Conservation (phyloP, 108 stramenopile genomes). For the Seminavis robusta region DNA sequence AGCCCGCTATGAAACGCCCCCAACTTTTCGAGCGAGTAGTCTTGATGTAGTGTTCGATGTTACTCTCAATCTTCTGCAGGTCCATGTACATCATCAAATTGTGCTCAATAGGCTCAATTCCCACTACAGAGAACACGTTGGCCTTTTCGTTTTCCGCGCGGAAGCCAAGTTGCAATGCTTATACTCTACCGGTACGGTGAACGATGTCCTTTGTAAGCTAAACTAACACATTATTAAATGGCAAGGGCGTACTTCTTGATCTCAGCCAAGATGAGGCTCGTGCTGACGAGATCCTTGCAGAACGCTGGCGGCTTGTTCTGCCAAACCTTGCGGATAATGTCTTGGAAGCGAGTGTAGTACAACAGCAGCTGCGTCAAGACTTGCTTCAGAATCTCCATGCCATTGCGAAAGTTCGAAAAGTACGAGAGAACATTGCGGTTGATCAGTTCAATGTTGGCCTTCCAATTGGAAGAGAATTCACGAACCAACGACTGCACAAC, state of each 20-base stretch:
- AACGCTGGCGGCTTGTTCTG: conserved; percentile 83
- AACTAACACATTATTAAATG: conserved; percentile 30
- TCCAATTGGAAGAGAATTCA: conserved; percentile 94
- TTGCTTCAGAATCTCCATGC: conserved; percentile 99
- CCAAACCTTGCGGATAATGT: conserved; percentile 89
- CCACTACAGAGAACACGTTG: too few relatives aligned
- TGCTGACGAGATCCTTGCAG: conserved; percentile 93
- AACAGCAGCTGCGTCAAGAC: conserved; percentile 93
- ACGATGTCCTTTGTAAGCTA: too few relatives aligned
- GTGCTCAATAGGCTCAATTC: too few relatives aligned
- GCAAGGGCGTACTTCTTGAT: conserved; percentile 93
- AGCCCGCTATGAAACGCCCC: too few relatives aligned
- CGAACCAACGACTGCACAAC: conserved; percentile 88
- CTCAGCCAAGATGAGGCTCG: conserved; percentile 89
- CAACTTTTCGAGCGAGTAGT: too few relatives aligned
- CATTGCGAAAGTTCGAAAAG: conserved; percentile 97
- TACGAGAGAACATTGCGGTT: conserved; percentile 93
- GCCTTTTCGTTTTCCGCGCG: too few relatives aligned
- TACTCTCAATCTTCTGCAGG: too few relatives aligned
- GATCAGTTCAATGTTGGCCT: conserved; percentile 86
- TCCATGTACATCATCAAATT: too few relatives aligned
- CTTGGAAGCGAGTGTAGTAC: conserved; percentile 98
- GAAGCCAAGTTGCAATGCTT: too few relatives aligned
- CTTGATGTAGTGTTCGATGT: too few relatives aligned
- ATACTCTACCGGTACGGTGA: too few relatives aligned